Percentiles rank a stretch among this genome's conserved stretches.
Conservation (phyloP, 768 basidiomycete genomes). For the Tricholomella constricta region DNA sequence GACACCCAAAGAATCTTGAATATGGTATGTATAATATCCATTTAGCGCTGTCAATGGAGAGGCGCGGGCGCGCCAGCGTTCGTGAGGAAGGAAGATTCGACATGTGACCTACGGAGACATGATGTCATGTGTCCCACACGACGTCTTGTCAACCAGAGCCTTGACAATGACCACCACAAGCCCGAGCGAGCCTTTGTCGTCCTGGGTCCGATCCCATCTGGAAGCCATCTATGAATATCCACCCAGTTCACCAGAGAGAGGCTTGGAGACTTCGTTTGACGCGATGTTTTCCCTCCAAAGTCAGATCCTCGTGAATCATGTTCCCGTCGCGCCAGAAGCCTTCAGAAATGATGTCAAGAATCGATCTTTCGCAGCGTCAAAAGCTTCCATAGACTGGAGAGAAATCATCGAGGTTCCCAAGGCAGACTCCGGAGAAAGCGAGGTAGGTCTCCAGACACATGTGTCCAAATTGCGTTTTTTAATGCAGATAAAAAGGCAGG, state of each 20-base stretch:
- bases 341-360: slow-evolving; percentile 28
- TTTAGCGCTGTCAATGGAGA: too few relatives aligned
- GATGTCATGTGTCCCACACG: background rate
- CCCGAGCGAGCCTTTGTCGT: slow-evolving; percentile 1
- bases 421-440: slow-evolving; percentile 1
- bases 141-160: too few relatives aligned
- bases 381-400: slow-evolving; percentile 35
- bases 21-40: too few relatives aligned
- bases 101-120: background rate
- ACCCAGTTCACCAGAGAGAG: slow-evolving; percentile 7
- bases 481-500: slow-evolving; percentile 23
- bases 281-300: slow-evolving; percentile 32
- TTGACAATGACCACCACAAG: background rate
- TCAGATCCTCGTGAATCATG: slow-evolving; percentile 37
- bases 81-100: too few relatives aligned
- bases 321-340: slow-evolving; percentile 20
- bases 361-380: slow-evolving; percentile 19
- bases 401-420: slow-evolving; percentile 32
- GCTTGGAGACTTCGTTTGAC: slow-evolving; percentile 24
- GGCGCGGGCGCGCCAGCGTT: too few relatives aligned
- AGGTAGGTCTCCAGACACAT: background rate
- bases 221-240: slow-evolving; percentile 26
- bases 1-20: too few relatives aligned
- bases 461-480: background rate
- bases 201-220: slow-evolving; percentile 33